A percentile compares a stretch with the other conserved stretches of the same genome.
phyloP scores from a whole-genome alignment of 768 basidiomycete genomes.

The Chiua virens region DNA sequence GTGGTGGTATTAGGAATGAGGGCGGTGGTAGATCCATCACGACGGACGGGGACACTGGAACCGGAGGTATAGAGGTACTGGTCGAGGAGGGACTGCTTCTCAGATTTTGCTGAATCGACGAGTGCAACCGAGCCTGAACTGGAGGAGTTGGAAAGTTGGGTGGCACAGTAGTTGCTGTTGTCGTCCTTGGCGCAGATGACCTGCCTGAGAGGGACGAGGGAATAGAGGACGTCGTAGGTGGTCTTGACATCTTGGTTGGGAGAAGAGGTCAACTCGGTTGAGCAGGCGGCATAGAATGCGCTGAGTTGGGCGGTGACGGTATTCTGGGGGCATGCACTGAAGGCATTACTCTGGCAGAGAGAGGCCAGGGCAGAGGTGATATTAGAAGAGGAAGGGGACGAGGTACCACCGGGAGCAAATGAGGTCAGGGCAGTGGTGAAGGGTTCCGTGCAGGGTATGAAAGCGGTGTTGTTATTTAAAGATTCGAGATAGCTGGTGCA shows the following conservation, averaged over 20 bases:
- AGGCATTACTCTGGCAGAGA: constrained; percentile 53
- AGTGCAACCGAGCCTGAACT: constrained; percentile 15
- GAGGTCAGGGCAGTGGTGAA: constrained; percentile 57
- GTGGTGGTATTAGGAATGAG: constrained; percentile 54
- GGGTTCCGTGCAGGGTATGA: constrained; percentile 61
- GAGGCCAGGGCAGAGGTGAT: constrained; percentile 52
- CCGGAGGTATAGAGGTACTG: constrained; percentile 28
- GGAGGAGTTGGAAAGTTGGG: constrained; percentile 40
- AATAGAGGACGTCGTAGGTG: constrained; percentile 82
- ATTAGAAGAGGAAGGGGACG: constrained; percentile 39
- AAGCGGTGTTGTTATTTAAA: constrained; percentile 59
- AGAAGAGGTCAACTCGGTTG: constrained; percentile 60
- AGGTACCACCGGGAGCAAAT: constrained; percentile 49
- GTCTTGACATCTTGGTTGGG: constrained; percentile 50
- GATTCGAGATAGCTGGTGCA: constrained; percentile 60
- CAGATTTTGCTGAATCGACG: constrained; percentile 8
- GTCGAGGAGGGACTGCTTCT: constrained; percentile 12
- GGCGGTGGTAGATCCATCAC: constrained; percentile 33
- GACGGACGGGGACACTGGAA: constrained; percentile 17
- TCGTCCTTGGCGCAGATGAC: constrained; percentile 81
- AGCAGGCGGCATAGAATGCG: constrained; percentile 71
- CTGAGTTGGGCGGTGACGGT: constrained; percentile 62
- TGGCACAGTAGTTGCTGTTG: constrained; percentile 66
- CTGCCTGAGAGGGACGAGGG: constrained; percentile 57
- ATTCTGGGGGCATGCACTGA: constrained; percentile 53